Evolutionary conservation across 495 filamentous ascomycete genomes (phyloP).

Genomic region (Chaetomium cochliodes): DNA sequence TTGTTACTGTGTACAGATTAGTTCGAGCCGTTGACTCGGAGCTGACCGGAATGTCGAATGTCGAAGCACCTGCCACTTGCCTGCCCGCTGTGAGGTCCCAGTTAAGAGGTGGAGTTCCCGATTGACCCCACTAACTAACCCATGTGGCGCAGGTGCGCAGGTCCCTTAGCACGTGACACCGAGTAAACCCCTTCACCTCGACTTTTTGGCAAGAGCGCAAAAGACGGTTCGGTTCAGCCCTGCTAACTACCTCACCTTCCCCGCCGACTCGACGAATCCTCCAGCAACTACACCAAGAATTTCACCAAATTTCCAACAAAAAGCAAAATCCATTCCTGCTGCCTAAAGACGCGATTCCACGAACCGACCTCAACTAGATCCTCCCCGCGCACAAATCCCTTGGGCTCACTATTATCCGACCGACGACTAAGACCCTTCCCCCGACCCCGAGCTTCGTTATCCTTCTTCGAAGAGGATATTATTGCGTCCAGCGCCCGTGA

Average conservation of each 20-base stretch:
- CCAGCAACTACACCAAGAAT: background rate
- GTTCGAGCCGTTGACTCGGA: background rate
- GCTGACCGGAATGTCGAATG: too few relatives aligned
- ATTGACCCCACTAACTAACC: background rate
- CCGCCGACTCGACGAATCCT: constrained; percentile 13
- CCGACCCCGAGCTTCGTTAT: background rate
- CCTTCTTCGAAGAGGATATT: background rate
- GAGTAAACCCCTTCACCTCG: background rate
- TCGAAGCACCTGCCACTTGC: too few relatives aligned
- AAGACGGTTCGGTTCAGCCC: constrained; percentile 19
- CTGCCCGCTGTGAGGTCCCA: too few relatives aligned
- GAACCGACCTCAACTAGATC: background rate
- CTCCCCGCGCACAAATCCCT: background rate
- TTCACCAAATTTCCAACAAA: background rate
- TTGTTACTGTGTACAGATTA: too few relatives aligned
- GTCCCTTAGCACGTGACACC: constrained; percentile 16
- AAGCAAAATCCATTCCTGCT: background rate
- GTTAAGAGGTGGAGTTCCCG: too few relatives aligned
- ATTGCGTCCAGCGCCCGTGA: constrained; percentile 4
- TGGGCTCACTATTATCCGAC: background rate
- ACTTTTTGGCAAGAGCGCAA: constrained; percentile 15
- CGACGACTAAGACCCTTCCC: background rate
- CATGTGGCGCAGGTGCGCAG: too few relatives aligned
- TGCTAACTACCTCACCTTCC: constrained; percentile 6
- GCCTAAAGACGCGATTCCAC: background rate